Percentiles rank a stretch among this genome's conserved stretches.
phyloP scores from a whole-genome alignment of 73 alveolate species.

The Paramecium sonneborni region DNA sequence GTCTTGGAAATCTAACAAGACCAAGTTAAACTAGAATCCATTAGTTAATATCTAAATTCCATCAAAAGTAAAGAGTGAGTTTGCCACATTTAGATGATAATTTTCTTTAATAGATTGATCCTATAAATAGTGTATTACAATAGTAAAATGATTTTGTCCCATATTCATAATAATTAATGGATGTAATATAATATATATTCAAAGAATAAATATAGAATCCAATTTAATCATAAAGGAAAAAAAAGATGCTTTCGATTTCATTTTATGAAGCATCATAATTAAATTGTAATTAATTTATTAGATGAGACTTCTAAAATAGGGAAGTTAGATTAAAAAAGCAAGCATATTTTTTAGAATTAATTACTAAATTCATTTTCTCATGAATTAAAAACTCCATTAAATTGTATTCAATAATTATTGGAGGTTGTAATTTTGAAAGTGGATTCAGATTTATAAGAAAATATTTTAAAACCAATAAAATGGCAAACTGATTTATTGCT shows the following conservation, averaged over 20 bases:
- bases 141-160: not conserved
- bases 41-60: not conserved
- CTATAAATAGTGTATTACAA: not conserved
- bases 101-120: not conserved
- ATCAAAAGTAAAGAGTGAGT: not conserved
- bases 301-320: not conserved
- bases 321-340: not conserved
- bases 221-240: not conserved
- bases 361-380: slow-evolving; percentile 18
- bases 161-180: not conserved
- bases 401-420: not conserved
- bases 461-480: not conserved
- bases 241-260: not conserved
- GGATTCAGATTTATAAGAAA: not conserved
- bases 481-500: not conserved
- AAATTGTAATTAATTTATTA: not conserved
- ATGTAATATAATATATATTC: not conserved
- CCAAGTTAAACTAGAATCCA: slow-evolving; percentile 10
- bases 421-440: not conserved
- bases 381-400: slow-evolving; percentile 31
- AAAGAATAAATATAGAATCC: not conserved
- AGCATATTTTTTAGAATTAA: not conserved
- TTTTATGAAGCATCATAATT: not conserved
- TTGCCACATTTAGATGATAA: not conserved
- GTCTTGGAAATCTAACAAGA: not conserved